phyloP scores from a whole-genome alignment of 2,329 filamentous ascomycete species.

The Microsporum canis region DNA sequence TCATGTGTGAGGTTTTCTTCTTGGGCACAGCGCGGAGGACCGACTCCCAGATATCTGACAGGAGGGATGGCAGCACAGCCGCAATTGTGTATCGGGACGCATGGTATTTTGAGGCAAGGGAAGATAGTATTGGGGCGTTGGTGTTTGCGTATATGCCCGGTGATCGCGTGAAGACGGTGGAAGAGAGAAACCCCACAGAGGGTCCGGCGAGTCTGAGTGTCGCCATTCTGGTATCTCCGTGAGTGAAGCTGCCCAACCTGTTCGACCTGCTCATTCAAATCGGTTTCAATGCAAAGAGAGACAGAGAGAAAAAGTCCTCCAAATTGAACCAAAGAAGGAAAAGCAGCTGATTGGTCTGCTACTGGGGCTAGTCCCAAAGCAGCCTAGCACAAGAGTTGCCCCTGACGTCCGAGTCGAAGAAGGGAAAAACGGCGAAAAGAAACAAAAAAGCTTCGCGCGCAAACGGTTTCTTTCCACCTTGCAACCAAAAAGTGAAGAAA shows the following conservation, averaged over 20 bases:
- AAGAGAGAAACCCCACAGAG: constrained; percentile 1
- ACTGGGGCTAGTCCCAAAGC: neutral
- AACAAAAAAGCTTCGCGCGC: neutral
- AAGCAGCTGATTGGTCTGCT: neutral
- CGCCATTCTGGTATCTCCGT: neutral
- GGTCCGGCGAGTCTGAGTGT: neutral
- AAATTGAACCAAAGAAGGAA: neutral
- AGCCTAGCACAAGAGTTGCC: neutral
- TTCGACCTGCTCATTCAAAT: too few species aligned
- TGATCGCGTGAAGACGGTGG: constrained; percentile 1
- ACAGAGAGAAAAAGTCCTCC: neutral
- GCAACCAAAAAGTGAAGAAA: neutral
- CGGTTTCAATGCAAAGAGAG: neutral
- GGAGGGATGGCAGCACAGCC: constrained; percentile 47
- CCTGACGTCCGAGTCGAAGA: neutral
- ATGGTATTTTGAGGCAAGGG: constrained; percentile 30
- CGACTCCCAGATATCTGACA: constrained; percentile 83
- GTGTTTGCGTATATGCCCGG: neutral
- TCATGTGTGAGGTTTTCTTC: constrained; percentile 96
- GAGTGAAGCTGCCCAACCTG: neutral
- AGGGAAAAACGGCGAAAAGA: neutral
- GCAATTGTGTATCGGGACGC: constrained; percentile 42
- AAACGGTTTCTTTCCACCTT: neutral
- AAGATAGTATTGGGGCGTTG: constrained; percentile 35
- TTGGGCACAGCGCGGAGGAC: constrained; percentile 88